phyloP scores from a whole-genome alignment of 1,284 basidiomycete species.

The Stygiomarasmius scandens region DNA sequence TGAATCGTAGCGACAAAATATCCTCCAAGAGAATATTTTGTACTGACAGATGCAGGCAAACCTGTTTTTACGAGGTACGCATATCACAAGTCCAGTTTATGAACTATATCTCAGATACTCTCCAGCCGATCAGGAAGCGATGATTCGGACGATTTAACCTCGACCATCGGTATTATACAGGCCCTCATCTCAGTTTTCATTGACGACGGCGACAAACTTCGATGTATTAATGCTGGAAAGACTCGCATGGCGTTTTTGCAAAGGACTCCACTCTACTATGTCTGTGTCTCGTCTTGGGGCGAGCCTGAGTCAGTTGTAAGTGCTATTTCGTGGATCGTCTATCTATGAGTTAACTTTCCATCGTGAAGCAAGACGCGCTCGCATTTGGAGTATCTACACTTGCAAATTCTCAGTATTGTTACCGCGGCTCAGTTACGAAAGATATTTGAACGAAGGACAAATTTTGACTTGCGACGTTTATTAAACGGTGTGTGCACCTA shows the following conservation, averaged over 20 bases:
- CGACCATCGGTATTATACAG: constrained; percentile 91
- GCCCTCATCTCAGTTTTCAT: constrained; percentile 92
- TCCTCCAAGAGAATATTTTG: constrained; percentile 81
- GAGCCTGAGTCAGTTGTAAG: constrained; percentile 93
- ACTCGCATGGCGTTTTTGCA: constrained; percentile 85
- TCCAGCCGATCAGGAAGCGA: constrained; percentile 52
- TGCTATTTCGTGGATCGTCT: constrained; percentile 19
- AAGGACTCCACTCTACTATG: constrained; percentile 88
- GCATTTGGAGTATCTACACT: constrained; percentile 93
- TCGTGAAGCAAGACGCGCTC: constrained; percentile 80
- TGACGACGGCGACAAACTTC: constrained; percentile 82
- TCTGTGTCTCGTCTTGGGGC: constrained; percentile 87
- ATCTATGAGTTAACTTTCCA: constrained; percentile 17
- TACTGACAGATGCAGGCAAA: constrained; percentile 94
- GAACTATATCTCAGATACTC: constrained; percentile 4
- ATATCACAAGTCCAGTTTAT: constrained; percentile 1
- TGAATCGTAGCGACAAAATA: constrained; percentile 54
- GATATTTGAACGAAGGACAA: constrained; percentile 87
- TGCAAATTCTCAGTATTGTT: constrained; percentile 90
- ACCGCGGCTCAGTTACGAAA: constrained; percentile 82
- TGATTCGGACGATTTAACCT: constrained; percentile 69
- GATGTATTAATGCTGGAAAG: constrained; percentile 76
- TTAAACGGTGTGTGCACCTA: constrained; percentile 63
- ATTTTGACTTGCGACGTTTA: constrained; percentile 88
- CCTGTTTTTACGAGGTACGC: constrained; percentile 85